Percentiles rank a stretch among this genome's conserved stretches.
These are phyloP conservation scores for Lachancea waltii DNA, from an alignment of 805 yeast genomes.

Conservation along the genomic window DNA sequence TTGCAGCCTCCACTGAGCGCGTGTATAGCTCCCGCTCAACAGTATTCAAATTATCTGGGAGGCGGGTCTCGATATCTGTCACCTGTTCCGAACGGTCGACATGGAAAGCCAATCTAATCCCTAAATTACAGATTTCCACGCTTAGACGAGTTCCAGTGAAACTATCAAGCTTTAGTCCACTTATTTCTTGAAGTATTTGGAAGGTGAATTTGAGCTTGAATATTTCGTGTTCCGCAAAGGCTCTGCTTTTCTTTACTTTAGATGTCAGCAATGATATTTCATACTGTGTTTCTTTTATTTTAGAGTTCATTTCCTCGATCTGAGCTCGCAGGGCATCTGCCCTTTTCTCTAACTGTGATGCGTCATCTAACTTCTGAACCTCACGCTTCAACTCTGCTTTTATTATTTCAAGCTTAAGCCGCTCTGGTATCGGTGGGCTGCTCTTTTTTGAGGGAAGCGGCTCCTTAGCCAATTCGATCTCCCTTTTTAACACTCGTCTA, in stretches of 20 bases:
- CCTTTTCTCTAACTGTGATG: background rate
- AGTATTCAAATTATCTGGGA: background rate
- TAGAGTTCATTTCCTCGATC: background rate
- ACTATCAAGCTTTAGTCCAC: slow-evolving; percentile 10
- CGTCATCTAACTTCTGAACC: slow-evolving; percentile 3
- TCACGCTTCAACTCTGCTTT: slow-evolving; percentile 7
- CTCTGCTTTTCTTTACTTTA: slow-evolving; percentile 2
- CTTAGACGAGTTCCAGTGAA: background rate
- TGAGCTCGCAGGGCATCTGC: background rate
- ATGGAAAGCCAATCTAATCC: background rate
- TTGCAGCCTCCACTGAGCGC: slow-evolving; percentile 1
- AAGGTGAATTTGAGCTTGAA: slow-evolving; percentile 11
- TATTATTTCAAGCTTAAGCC: slow-evolving; percentile 7
- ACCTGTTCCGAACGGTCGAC: background rate
- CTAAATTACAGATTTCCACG: background rate
- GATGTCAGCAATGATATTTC: slow-evolving; percentile 11
- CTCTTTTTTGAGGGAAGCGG: slow-evolving; percentile 9
- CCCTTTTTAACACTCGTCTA: slow-evolving; percentile 16
- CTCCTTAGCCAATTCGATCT: slow-evolving; percentile 18
- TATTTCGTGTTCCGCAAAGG: slow-evolving; percentile 12
- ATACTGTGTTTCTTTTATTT: slow-evolving; percentile 8
- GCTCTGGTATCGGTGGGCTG: slow-evolving; percentile 1
- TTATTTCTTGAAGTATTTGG: slow-evolving; percentile 11
- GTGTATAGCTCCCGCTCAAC: background rate
- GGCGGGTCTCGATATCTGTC: background rate